phyloP scores from a whole-genome alignment of 164 flowering plant species.

The Houttuynia cordata region DNA sequence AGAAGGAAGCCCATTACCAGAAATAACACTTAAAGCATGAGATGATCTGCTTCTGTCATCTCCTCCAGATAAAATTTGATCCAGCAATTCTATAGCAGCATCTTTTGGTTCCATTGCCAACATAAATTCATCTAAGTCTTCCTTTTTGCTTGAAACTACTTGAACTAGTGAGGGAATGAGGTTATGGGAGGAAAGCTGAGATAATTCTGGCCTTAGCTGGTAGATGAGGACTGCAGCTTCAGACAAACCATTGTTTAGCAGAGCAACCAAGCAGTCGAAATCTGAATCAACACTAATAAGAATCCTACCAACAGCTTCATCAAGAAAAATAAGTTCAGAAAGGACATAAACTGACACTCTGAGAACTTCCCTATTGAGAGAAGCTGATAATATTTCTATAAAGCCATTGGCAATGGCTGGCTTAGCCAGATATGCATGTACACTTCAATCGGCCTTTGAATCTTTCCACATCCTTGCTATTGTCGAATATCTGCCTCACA shows the following conservation, averaged over 20 bases:
- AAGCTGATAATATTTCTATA: constrained; percentile 50
- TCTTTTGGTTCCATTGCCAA: constrained; percentile 48
- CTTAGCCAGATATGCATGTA: constrained; percentile 45
- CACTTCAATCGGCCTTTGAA: constrained; percentile 33
- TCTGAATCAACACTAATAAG: constrained; percentile 57
- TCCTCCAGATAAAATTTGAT: constrained; percentile 50
- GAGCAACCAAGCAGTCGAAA: constrained; percentile 48
- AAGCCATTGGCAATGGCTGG: constrained; percentile 51
- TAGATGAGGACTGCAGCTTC: constrained; percentile 57
- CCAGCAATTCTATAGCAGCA: constrained; percentile 54
- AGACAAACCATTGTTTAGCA: constrained; percentile 61
- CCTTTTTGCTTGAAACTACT: constrained; percentile 28
- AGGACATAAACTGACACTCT: constrained; percentile 44
- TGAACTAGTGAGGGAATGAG: constrained; percentile 46
- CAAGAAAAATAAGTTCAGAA: constrained; percentile 44
- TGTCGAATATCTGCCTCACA: constrained; percentile 54
- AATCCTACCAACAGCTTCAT: constrained; percentile 43
- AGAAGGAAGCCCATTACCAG: constrained; percentile 44
- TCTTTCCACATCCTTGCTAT: constrained; percentile 55
- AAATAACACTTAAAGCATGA: constrained; percentile 35
- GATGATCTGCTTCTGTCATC: constrained; percentile 39
- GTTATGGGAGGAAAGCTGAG: constrained; percentile 39
- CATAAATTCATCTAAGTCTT: constrained; percentile 30
- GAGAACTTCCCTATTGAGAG: constrained; percentile 47
- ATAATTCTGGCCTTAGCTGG: constrained; percentile 43